Percentiles rank a stretch among this genome's conserved stretches.
Conservation (phyloP, 2,329 filamentous ascomycete genomes). For the Coniochaeta hoffmannii region DNA sequence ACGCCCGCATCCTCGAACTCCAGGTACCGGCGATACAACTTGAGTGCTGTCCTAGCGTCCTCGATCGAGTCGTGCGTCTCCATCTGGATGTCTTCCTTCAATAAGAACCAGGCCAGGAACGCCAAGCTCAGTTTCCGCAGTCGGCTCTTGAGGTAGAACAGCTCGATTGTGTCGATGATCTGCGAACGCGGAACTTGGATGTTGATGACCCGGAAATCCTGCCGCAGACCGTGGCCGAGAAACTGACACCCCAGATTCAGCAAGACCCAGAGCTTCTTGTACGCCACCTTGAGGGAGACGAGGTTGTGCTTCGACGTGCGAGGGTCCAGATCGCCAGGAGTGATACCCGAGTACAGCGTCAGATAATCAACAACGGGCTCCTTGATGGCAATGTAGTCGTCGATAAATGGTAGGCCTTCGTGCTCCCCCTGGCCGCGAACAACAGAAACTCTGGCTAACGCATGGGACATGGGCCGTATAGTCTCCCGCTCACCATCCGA, state of each 20-base stretch:
- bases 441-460: conserved; percentile 87
- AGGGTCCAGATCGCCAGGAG: conserved; percentile 74
- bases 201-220: conserved; percentile 97
- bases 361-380: conserved; percentile 94
- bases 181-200: conserved; percentile 88
- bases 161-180: conserved; percentile 87
- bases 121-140: conserved; percentile 84
- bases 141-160: conserved; percentile 77
- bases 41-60: conserved; percentile 84
- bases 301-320: conserved; percentile 73
- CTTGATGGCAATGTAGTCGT: conserved; percentile 90
- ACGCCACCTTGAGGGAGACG: conserved; percentile 80
- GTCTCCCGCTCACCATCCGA: conserved; percentile 89
- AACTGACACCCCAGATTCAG: conserved; percentile 92
- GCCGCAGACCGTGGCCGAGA: conserved; percentile 85
- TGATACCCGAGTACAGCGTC: conserved; percentile 89
- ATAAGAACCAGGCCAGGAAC: conserved; percentile 83
- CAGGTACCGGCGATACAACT: conserved; percentile 80
- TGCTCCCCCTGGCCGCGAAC: conserved; percentile 70
- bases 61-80: conserved; percentile 93
- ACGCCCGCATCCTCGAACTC: conserved; percentile 85
- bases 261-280: conserved; percentile 97
- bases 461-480: conserved; percentile 83
- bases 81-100: conserved; percentile 90
- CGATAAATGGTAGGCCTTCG: conserved; percentile 84